Conservation (phyloP, 2,329 filamentous ascomycete genomes). For the Knoxdaviesia proteae region DNA sequence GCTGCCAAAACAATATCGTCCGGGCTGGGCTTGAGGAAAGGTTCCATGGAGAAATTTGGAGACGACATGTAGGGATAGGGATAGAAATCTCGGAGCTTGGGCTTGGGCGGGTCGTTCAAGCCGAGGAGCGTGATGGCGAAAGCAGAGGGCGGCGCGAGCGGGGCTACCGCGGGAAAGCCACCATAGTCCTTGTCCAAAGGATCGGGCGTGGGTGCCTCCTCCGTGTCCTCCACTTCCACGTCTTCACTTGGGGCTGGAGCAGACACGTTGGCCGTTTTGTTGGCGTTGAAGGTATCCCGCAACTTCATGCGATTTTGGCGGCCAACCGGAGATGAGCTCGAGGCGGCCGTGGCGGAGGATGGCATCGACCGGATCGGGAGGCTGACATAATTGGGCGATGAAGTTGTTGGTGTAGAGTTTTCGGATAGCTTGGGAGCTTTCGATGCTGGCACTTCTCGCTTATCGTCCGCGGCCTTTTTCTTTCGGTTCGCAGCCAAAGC, state of each 20-base stretch:
- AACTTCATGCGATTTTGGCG: no score
- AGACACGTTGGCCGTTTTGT: no score
- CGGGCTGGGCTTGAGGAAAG: conserved; percentile 72
- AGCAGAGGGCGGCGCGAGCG: conserved; percentile 21
- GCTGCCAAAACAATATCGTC: conserved; percentile 77
- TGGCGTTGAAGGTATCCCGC: no score
- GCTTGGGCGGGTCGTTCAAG: conserved; percentile 10
- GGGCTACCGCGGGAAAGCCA: no score
- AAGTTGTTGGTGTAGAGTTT: not conserved
- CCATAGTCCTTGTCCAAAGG: no score
- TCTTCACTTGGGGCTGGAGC: no score
- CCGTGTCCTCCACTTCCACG: conserved; percentile 6
- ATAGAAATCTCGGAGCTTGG: conserved; percentile 11
- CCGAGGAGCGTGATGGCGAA: conserved; percentile 34
- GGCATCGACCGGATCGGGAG: no score
- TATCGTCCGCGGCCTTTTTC: conserved; percentile 54
- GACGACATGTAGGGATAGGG: conserved; percentile 29
- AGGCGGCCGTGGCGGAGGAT: no score
- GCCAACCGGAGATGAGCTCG: no score
- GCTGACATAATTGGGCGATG: no score
- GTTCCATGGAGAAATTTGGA: conserved; percentile 28
- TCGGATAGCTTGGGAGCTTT: not conserved
- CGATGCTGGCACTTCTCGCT: conserved; percentile 1
- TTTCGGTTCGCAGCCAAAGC: conserved; percentile 71
- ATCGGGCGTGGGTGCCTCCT: not conserved